Evolutionary conservation across 2,329 filamentous ascomycete species (phyloP), one percentile per base, ranked within the genome.

Genomic region (Coniella lustricola): DNA sequence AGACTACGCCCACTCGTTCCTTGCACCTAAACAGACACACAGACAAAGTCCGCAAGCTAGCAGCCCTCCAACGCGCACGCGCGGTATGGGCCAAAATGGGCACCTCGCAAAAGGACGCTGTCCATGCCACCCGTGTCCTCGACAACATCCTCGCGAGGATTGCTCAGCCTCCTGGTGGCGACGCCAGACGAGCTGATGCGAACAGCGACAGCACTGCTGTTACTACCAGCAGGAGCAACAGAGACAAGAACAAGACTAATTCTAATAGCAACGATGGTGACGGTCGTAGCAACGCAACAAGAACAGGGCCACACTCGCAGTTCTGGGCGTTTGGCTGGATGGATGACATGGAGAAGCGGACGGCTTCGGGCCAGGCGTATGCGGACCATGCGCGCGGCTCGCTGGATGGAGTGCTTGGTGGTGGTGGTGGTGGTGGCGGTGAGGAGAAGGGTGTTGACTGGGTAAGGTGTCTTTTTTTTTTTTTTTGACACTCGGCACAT

Each of bases 71-170:
- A 17, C 64, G 62, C 32, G 68, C 67, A n/a, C 64, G 68, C 45
- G 60, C 62, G 48, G 68, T 73, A 51, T 75, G 71, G 72, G 60
- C 62, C 9, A 62, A 64, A 21, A 62, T 67, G 36, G 63, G 65
- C 39, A 55, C 58, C 31, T 54, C 55, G 22, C 73, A 70, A 12
- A 58, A 59, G 39, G 71, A 75, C 32, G 71, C 72, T 3, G 60
- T 61, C 3, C 68, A 72, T 52, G 72, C 70, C 22, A 64, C 67
- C 29, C 62, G 59, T 31, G 62, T 74, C 25, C 64, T 75, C 22
- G 62, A 65, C 7, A 66, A 67, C 8, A 73, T 74, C 42, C 62
- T 74, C 18, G 59, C 59, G 51, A 66, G 60, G 41, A 61, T 71
- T 20, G 21, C 29, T 42, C 40, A 42, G 16, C n/a, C n/a, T n/a